Conservation (phyloP, 176 grass and related monocot genomes). For the bread wheat (Triticum aestivum) region IWGSC_CS_RefSeq_v2.1 NC_057797.1:74863206-74863705, state of each 20-base stretch:
- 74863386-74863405: conserved; percentile 31
- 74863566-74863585: too few species aligned
- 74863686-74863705: too few species aligned
- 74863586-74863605: too few species aligned
- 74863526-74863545: not conserved
- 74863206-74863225: not conserved
- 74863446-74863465: conserved; percentile 8
- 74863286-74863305: conserved; percentile 37
- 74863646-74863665: too few species aligned
- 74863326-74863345: conserved; percentile 61
- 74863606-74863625: too few species aligned
- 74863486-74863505: conserved; percentile 45
- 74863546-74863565: too few species aligned
- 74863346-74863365: conserved; percentile 35
- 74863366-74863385: conserved; percentile 14
- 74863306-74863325: conserved; percentile 47
- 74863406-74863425: conserved; percentile 33
- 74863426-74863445: conserved; percentile 31
- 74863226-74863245: not conserved
- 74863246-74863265: not conserved
- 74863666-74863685: too few species aligned
- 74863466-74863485: conserved; percentile 35
- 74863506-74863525: not conserved
- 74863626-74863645: too few species aligned
- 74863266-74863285: conserved; percentile 22